Percentiles rank a stretch among this genome's conserved stretches.
These are phyloP conservation scores for Colletotrichum kahawae DNA, from an alignment of 2,329 filamentous ascomycete species.

Conservation along the genomic window DNA sequence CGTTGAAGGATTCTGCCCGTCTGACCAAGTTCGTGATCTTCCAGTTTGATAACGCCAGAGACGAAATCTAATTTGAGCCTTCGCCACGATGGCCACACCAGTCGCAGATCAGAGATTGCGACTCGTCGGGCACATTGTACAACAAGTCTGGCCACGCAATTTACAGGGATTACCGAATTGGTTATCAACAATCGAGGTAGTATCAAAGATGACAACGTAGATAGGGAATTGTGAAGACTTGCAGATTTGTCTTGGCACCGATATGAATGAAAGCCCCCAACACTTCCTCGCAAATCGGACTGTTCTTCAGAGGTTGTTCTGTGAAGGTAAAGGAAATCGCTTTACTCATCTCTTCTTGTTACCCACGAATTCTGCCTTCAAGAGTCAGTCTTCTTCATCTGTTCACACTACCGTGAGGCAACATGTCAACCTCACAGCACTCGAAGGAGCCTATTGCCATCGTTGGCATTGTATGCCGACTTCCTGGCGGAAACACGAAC, in stretches of 20 bases:
- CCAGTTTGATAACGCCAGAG: background rate
- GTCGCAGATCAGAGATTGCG: background rate
- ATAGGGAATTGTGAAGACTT: background rate
- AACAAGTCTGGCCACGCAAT: background rate
- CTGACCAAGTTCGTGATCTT: background rate
- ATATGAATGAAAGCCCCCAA: background rate
- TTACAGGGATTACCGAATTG: background rate
- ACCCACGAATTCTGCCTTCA: background rate
- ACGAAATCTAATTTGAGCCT: background rate
- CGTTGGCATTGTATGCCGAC: slow-evolving; percentile 46
- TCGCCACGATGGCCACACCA: background rate
- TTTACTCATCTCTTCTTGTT: background rate
- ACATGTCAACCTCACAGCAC: background rate
- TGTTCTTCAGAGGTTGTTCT: background rate
- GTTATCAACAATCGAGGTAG: background rate
- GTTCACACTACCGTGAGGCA: background rate
- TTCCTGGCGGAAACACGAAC: slow-evolving; percentile 39
- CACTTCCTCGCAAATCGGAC: background rate
- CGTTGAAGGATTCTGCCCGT: background rate
- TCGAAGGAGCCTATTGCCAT: slow-evolving; percentile 39
- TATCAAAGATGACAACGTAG: background rate
- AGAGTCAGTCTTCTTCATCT: background rate
- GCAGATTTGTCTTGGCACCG: background rate
- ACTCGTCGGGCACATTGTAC: background rate
- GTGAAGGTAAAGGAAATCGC: background rate